phyloP scores from a whole-genome alignment of 78 protist genomes.

The Guillardia theta region DNA sequence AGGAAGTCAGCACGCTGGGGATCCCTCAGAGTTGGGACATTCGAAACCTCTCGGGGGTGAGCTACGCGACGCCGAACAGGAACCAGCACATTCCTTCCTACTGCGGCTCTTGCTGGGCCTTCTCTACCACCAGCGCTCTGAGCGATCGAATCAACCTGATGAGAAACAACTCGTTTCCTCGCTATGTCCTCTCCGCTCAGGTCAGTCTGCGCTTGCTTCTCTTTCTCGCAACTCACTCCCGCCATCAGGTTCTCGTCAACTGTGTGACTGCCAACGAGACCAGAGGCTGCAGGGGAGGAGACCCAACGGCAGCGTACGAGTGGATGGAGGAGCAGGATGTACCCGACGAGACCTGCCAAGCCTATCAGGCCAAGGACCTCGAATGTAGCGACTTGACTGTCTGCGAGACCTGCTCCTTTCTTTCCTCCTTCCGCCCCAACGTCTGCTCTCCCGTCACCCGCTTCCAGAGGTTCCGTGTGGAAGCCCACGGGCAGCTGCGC shows the following conservation, averaged over 20 bases:
- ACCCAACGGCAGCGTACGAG: constrained; percentile 24
- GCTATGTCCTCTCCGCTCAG: constrained; percentile 47
- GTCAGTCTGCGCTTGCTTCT: neutral
- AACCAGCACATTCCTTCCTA: constrained; percentile 82
- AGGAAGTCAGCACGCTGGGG: neutral
- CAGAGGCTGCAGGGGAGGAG: constrained; percentile 43
- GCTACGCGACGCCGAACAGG: constrained; percentile 56
- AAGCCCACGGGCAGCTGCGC: neutral
- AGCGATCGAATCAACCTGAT: constrained; percentile 80
- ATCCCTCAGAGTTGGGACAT: constrained; percentile 32
- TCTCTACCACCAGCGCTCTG: constrained; percentile 58
- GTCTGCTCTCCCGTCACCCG: neutral
- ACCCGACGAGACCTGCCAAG: constrained; percentile 54
- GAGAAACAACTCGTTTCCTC: constrained; percentile 55
- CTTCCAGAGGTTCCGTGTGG: neutral
- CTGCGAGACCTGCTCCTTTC: neutral
- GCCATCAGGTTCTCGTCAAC: constrained; percentile 64
- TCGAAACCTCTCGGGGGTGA: constrained; percentile 64
- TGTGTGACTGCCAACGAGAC: constrained; percentile 68
- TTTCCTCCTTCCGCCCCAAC: neutral
- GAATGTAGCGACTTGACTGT: neutral
- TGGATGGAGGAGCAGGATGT: constrained; percentile 61
- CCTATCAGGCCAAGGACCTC: constrained; percentile 14
- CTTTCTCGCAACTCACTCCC: neutral
- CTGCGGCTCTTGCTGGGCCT: constrained; percentile 74